Conservation (phyloP, 345 rosid species). For the Pistacia vera region DNA sequence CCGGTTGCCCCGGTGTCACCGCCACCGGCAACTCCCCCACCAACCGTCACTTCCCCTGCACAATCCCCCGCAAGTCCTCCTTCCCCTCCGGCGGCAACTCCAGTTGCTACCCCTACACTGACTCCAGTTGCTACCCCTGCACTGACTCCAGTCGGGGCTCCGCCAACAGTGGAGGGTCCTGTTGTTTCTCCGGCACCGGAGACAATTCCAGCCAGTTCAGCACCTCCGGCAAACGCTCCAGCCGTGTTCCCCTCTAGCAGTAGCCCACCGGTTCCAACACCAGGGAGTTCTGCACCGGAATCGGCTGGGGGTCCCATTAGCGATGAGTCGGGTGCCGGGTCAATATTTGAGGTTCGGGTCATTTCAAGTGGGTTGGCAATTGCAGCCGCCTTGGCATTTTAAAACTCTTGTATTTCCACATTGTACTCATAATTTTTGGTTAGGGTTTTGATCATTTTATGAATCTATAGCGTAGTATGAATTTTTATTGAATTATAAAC, state of each 20-base stretch:
- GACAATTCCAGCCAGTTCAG: conserved; percentile 49
- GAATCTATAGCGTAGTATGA: not conserved
- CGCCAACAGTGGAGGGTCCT: conserved; percentile 39
- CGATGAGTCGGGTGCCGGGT: conserved; percentile 44
- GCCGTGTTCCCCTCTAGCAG: conserved; percentile 55
- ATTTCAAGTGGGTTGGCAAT: conserved; percentile 30
- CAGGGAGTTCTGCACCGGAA: conserved; percentile 37
- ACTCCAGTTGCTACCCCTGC: conserved; percentile 19
- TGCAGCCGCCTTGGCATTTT: conserved; percentile 27
- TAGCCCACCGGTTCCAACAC: conserved; percentile 33
- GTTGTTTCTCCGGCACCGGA: conserved; percentile 32
- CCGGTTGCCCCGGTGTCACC: not conserved
- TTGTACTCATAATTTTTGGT: not conserved
- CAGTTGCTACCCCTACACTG: not conserved
- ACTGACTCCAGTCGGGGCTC: conserved; percentile 28
- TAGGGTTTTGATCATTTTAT: not conserved
- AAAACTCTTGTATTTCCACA: conserved; percentile 4
- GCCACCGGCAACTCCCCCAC: conserved; percentile 8
- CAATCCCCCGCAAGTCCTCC: conserved; percentile 28
- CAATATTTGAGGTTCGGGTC: conserved; percentile 25
- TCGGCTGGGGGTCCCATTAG: conserved; percentile 32
- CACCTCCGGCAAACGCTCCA: conserved; percentile 51
- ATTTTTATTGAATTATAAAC: conserved; percentile 11
- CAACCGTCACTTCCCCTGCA: conserved; percentile 20
- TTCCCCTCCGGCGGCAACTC: conserved; percentile 22